Evolutionary conservation across 2,329 filamentous ascomycete genomes (phyloP), one percentile per base, ranked within the genome.

Genomic region (Lachnellula cervina): DNA sequence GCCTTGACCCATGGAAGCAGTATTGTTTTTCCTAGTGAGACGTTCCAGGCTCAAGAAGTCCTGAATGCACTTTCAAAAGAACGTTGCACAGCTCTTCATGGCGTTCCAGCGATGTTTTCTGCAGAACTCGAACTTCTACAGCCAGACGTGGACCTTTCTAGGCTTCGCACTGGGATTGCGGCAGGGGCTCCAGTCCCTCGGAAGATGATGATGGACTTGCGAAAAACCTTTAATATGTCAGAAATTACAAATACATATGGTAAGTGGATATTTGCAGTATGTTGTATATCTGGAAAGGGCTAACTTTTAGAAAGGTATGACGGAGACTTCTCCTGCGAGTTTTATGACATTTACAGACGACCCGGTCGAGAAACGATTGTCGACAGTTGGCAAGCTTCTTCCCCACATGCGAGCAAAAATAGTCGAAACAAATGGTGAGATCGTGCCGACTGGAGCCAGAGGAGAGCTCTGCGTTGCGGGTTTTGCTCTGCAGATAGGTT

Each of bases 311-410:
- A 14, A 44, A 66, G 61, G 64, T 5, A 76, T 93, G 45, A 93
- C 89, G 0, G 89, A 93, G 73, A 86, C 89, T 0, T 87, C 83
- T 2, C 89, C 89, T 0, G 90, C 88, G 0, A 89, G 87, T 71
- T 92, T 92, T 76, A 92, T 90, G 64, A 86, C 89, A 11, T 86
- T 88, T 65, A 88, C 86, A 0, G 82, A 87, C 56, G 89, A 92
- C 69, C 80, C 82, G 1, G 80, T 90, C 49, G 76, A 84, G 60
- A 78, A 77, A 40, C 79, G 87, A 38, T 75, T 92, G 25, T 83
- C 80, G 2, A 91, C 88, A 0, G 89, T 92, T 0, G 89, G 89
- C 2, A 87, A 84, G 16, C 74, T 92, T 46, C 82, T 93, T 75
- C 89, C 89, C 3, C 88, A 93, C 65, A 81, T 83, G 2, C 79